Evolutionary conservation across 805 yeast species (phyloP).

Genomic region (Geotrichum ghanense): DNA sequence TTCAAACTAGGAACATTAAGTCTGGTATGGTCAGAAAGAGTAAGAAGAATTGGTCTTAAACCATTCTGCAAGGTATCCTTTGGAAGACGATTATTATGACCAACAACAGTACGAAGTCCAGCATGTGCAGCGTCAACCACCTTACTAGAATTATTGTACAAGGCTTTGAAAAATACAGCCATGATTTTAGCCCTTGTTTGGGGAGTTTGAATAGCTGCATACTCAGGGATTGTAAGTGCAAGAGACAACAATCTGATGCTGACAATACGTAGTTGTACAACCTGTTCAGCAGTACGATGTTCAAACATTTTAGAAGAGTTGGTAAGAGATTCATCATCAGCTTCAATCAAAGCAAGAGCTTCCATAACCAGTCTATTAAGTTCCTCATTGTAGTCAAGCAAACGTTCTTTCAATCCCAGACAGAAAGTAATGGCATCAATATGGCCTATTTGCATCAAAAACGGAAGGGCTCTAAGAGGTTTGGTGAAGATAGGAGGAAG

Average conservation of each 20-base stretch:
- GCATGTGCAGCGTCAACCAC: conserved; percentile 89
- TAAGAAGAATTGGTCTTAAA: conserved; percentile 88
- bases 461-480: conserved; percentile 92
- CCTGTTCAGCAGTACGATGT: conserved; percentile 77
- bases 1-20: conserved; percentile 82
- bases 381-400: conserved; percentile 81
- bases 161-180: conserved; percentile 89
- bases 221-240: conserved; percentile 77
- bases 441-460: conserved; percentile 97
- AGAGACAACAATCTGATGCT: conserved; percentile 75
- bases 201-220: conserved; percentile 50
- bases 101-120: conserved; percentile 72
- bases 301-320: conserved; percentile 79
- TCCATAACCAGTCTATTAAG: conserved; percentile 74
- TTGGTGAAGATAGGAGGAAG: conserved; percentile 93
- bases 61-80: conserved; percentile 94
- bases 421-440: conserved; percentile 96
- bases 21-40: conserved; percentile 84
- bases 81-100: conserved; percentile 81
- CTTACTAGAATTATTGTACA: conserved; percentile 72
- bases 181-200: conserved; percentile 68
- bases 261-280: conserved; percentile 77
- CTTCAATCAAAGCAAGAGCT: conserved; percentile 90
- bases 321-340: conserved; percentile 91
- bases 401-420: conserved; percentile 65